Evolutionary conservation across 2,329 filamentous ascomycete genomes (phyloP).

Genomic region (Diaporthe capsici): DNA sequence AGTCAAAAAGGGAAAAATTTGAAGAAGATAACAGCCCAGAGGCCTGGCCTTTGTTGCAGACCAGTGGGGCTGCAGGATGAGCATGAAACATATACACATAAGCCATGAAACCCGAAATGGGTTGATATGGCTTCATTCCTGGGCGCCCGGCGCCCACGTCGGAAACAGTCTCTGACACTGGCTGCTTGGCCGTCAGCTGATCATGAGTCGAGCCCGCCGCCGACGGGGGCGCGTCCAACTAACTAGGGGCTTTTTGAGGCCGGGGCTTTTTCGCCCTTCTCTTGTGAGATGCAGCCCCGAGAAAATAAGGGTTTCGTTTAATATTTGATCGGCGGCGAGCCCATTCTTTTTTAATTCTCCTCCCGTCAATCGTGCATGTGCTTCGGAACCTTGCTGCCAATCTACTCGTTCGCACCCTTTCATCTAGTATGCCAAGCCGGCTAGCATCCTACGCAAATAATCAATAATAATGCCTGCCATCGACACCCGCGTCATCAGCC

Average conservation of each 20-base stretch:
- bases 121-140: constrained; percentile 33
- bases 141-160: constrained; percentile 9
- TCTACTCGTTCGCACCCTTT: background rate
- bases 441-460: background rate
- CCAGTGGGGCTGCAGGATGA: constrained; percentile 16
- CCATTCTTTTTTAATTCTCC: constrained; percentile 6
- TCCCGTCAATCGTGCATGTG: background rate
- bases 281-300: background rate
- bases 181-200: constrained; percentile 33
- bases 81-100: constrained; percentile 28
- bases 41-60: background rate
- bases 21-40: background rate
- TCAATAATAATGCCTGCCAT: constrained; percentile 35
- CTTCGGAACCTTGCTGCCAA: background rate
- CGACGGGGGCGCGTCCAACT: constrained; percentile 17
- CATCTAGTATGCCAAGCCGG: constrained; percentile 13
- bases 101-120: constrained; percentile 34
- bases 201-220: constrained; percentile 29
- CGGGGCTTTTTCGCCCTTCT: too few relatives aligned
- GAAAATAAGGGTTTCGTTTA: background rate
- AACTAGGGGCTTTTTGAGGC: background rate
- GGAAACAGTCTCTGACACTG: constrained; percentile 35
- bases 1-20: background rate
- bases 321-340: constrained; percentile 8
- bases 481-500: constrained; percentile 35